Conservation (phyloP, 257 asterid species). For the Nicotiana otophora region DNA sequence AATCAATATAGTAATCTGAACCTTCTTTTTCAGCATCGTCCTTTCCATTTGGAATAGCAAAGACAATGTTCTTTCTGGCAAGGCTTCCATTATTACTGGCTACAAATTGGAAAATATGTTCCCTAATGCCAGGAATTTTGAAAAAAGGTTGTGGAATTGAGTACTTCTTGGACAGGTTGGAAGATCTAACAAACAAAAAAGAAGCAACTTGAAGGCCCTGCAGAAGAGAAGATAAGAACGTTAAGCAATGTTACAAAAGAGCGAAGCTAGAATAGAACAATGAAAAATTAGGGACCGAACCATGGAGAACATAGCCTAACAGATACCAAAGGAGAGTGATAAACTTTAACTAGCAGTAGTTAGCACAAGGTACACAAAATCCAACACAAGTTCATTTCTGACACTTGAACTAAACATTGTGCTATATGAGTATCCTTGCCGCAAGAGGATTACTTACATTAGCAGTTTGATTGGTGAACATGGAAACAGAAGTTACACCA, state of each 20-base stretch:
- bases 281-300: neutral
- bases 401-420: neutral
- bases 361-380: neutral
- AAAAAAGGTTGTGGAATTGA: constrained; percentile 17
- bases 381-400: neutral
- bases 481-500: neutral
- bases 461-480: constrained; percentile 7
- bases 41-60: constrained; percentile 34
- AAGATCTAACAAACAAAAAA: constrained; percentile 27
- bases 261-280: neutral
- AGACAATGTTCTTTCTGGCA: constrained; percentile 23
- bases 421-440: neutral
- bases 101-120: constrained; percentile 18
- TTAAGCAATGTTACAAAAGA: neutral
- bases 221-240: constrained; percentile 14
- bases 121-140: constrained; percentile 24
- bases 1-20: constrained; percentile 30
- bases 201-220: constrained; percentile 31
- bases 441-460: neutral
- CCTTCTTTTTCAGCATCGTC: constrained; percentile 34
- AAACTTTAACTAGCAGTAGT: neutral
- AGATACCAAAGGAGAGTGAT: neutral
- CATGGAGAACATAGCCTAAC: neutral
- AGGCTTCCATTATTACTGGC: constrained; percentile 21
- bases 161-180: constrained; percentile 27